Evolutionary conservation across 169 alveolate species (phyloP).

Genomic region (Neospora caninum): DNA sequence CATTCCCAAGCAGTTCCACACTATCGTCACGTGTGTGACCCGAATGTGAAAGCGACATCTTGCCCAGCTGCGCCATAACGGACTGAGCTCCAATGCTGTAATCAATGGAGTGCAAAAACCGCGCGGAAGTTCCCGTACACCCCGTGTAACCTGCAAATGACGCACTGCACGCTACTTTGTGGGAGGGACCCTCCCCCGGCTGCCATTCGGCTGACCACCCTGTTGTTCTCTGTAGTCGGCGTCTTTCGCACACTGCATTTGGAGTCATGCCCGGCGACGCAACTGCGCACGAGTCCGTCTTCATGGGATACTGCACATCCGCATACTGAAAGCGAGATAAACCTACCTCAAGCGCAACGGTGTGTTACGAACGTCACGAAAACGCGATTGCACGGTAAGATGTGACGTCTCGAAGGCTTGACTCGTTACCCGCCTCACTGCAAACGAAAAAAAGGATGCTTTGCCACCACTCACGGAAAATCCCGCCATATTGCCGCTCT

Average conservation of each 20-base stretch:
- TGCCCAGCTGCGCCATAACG: not conserved
- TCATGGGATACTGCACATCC: not conserved
- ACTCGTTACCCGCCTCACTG: too few relatives aligned
- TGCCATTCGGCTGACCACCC: not conserved
- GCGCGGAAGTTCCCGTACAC: not conserved
- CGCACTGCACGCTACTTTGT: not conserved
- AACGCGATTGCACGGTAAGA: not conserved
- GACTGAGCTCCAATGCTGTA: not conserved
- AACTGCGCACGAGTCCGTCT: not conserved
- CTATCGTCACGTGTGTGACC: not conserved
- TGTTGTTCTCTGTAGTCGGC: not conserved
- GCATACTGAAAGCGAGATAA: not conserved
- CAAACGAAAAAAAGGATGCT: too few relatives aligned
- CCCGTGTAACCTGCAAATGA: not conserved
- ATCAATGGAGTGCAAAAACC: not conserved
- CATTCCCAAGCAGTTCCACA: not conserved
- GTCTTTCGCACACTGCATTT: not conserved
- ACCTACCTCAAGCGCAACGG: not conserved
- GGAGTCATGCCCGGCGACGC: not conserved
- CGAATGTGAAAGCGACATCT: not conserved
- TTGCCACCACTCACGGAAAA: too few relatives aligned
- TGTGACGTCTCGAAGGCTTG: not conserved
- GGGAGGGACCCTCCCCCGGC: not conserved
- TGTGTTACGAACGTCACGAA: not conserved
- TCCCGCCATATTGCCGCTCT: too few relatives aligned